These are phyloP conservation scores for Glycyrrhiza uralensis DNA, from an alignment of 306 rosid genomes.

Conservation along the genomic window DNA sequence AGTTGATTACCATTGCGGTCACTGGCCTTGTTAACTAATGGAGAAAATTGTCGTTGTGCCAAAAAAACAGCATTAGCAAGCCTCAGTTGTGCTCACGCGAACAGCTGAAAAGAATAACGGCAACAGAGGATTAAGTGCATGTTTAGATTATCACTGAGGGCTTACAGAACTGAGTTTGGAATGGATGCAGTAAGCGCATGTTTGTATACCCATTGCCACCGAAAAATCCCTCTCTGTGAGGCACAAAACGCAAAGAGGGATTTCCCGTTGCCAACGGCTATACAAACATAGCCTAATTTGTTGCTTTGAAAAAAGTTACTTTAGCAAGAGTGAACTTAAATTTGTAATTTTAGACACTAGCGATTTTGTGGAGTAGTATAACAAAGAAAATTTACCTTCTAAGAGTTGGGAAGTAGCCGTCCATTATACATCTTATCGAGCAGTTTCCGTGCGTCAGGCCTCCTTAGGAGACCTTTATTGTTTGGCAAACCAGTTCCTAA, in stretches of 20 bases:
- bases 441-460: conserved; percentile 76
- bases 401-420: conserved; percentile 71
- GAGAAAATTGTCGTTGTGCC: conserved; percentile 5
- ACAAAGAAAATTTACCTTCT: conserved; percentile 18
- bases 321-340: too few relatives aligned
- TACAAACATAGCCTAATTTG: background rate
- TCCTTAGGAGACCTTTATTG: conserved; percentile 85
- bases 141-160: too few relatives aligned
- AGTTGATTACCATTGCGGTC: conserved; percentile 4
- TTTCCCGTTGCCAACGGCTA: too few relatives aligned
- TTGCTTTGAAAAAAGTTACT: too few relatives aligned
- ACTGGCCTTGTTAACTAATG: conserved; percentile 7
- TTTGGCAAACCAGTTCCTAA: conserved; percentile 93
- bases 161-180: too few relatives aligned
- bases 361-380: background rate
- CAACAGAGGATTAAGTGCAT: conserved; percentile 9
- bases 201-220: too few relatives aligned
- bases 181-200: too few relatives aligned
- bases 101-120: conserved; percentile 19
- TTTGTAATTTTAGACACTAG: conserved; percentile 5
- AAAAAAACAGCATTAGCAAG: conserved; percentile 11
- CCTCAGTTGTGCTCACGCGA: background rate
- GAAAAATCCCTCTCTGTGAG: too few relatives aligned
- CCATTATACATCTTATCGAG: conserved; percentile 96
- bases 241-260: too few relatives aligned